Base-by-base conservation (phyloP, 352 stramenopile species). In the Globisporangium spiculum region DNA sequence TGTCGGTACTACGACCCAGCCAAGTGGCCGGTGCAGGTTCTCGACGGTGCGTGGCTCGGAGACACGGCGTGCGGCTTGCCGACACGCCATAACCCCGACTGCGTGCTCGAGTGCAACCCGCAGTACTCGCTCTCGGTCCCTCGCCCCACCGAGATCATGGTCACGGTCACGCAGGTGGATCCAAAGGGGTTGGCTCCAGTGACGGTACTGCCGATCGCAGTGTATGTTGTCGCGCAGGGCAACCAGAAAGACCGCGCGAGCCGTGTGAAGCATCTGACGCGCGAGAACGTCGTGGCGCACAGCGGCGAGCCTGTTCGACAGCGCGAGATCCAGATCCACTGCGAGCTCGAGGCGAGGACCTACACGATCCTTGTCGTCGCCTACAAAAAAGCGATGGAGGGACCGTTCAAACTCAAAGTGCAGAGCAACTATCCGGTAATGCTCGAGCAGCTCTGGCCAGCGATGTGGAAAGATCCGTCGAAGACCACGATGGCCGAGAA, bases 1-100 rank as follows among this genome's bases (percentile, higher is more conserved):
- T 98, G 94, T 64, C 81, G 90, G 9, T 95, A 98, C 72, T 98
- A 98, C 73, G 92, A 98, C 65, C 90, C 91, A 10, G 65, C 52
- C 67, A 96, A 93, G 67, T 97, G 92, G 92, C 76, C 69, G 16
- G 70, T 83, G 4, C 60, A 71, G 2, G 70, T 70, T 2, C 67
- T 80, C 1, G 70, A 88, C 34, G 89, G 86, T 18, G 61, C 66
- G n/a, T 97, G 91, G 77, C 69, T 66, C 3, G 71, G 73, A n/a
- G 78, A 89, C 50, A 97, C 91, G 1, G 85, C 90, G 0, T 89
- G 81, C 22, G 92, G 92, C 0, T 69, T 98, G n/a, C 91, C 91
- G 0, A 95, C 81, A 27, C 72, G 79, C 14, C 91, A 97, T 68
- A 98, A 98, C 64, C 70, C 77, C 2, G 70, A 75, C 20, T 97